phyloP scores from a whole-genome alignment of 805 yeast species.

The Monosporozyma aerobia region DNA sequence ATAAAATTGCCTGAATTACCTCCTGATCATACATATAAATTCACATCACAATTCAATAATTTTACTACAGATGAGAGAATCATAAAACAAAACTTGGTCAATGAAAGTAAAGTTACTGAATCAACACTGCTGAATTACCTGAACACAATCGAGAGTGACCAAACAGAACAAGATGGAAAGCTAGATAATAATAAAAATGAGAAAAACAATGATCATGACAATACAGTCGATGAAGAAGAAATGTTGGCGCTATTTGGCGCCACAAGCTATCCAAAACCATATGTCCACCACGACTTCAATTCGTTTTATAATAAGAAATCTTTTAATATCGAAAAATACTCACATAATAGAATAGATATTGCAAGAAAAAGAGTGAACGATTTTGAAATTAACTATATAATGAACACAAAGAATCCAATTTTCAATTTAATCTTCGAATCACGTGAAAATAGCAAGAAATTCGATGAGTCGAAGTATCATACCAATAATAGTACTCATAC shows the following conservation, averaged over 20 bases:
- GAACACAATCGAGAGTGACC: constrained; percentile 5
- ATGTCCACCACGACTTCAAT: background rate
- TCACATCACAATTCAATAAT: constrained; percentile 59
- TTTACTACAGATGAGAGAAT: constrained; percentile 60
- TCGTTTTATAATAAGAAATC: constrained; percentile 11
- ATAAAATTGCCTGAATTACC: constrained; percentile 86
- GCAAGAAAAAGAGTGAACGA: constrained; percentile 29
- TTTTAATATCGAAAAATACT: constrained; percentile 52
- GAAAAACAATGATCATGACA: background rate
- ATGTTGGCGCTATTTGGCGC: constrained; percentile 2
- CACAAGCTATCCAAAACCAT: background rate
- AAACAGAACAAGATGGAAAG: background rate
- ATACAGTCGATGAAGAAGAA: background rate
- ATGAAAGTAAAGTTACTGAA: constrained; percentile 76
- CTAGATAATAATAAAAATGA: background rate
- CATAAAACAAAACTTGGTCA: constrained; percentile 62
- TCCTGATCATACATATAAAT: constrained; percentile 84
- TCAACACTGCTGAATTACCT: constrained; percentile 43
- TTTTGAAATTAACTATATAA: constrained; percentile 17
- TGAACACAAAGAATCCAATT: constrained; percentile 22
- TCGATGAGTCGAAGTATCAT: background rate
- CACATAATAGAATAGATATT: constrained; percentile 36
- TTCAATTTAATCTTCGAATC: constrained; percentile 9
- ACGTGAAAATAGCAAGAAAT: constrained; percentile 5
- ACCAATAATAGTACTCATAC: background rate